Conservation (phyloP, 768 basidiomycete genomes). For the Lactifluus echinatus region DNA sequence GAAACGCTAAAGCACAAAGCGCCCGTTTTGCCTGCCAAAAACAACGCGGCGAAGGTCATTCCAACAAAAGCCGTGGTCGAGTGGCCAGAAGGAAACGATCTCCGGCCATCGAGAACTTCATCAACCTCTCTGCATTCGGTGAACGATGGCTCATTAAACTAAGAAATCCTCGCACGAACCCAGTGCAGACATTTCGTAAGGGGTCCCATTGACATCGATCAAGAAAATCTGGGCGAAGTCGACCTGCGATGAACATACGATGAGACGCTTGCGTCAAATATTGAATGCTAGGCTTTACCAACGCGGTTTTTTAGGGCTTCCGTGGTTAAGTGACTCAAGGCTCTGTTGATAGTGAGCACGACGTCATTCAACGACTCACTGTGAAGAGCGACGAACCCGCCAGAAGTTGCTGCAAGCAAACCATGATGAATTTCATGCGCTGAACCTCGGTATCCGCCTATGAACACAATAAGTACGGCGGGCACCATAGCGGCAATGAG, state of each 20-base stretch:
- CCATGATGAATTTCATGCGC: conserved; percentile 51
- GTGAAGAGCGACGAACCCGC: conserved; percentile 25
- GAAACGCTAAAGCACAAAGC: conserved; percentile 44
- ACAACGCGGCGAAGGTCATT: conserved; percentile 54
- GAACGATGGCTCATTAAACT: background rate
- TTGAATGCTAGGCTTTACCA: conserved; percentile 31
- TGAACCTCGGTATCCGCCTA: conserved; percentile 37
- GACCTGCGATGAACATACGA: conserved; percentile 23
- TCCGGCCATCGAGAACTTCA: conserved; percentile 40
- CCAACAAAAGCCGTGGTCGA: conserved; percentile 58
- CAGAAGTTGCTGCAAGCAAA: conserved; percentile 39
- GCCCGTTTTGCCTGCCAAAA: conserved; percentile 55
- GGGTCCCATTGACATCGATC: conserved; percentile 55
- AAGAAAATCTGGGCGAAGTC: conserved; percentile 61
- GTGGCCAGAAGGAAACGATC: conserved; percentile 65
- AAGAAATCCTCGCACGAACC: conserved; percentile 30
- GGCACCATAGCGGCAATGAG: conserved; percentile 42
- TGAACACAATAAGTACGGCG: conserved; percentile 29
- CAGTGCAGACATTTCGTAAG: conserved; percentile 40
- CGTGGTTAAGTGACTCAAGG: conserved; percentile 40
- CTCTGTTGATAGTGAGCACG: conserved; percentile 26
- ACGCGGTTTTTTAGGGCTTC: conserved; percentile 48
- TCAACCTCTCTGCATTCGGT: conserved; percentile 26
- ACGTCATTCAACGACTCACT: background rate
- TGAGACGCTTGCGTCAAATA: background rate